Percentiles rank a stretch among this genome's conserved stretches.
These are phyloP conservation scores for Trichoderma pleuroti DNA, from an alignment of 2,329 filamentous ascomycete species.

Conservation along the genomic window DNA sequence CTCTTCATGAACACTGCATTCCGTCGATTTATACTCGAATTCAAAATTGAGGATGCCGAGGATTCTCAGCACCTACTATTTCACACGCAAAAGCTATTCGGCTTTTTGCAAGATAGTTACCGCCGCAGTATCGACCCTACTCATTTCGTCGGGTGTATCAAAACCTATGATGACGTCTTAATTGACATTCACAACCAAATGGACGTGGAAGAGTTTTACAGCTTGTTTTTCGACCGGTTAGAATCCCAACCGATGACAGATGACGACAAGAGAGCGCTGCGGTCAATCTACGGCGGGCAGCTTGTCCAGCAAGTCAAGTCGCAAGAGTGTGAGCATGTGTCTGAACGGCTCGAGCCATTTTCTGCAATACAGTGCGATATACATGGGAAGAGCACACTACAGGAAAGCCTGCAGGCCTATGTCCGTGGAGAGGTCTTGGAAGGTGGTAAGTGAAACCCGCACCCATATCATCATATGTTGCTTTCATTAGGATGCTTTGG, in stretches of 20 bases:
- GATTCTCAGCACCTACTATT: constrained; percentile 64
- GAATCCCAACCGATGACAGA: constrained; percentile 71
- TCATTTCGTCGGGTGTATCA: constrained; percentile 69
- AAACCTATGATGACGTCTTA: constrained; percentile 73
- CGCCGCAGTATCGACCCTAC: constrained; percentile 70
- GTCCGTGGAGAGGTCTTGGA: constrained; percentile 96
- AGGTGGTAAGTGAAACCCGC: constrained; percentile 56
- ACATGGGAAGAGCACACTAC: constrained; percentile 78
- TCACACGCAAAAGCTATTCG: constrained; percentile 79
- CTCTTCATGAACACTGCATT: constrained; percentile 94
- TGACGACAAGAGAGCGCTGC: constrained; percentile 68
- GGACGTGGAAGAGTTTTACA: constrained; percentile 98
- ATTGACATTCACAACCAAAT: constrained; percentile 91
- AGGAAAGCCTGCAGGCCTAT: constrained; percentile 90
- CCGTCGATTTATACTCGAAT: constrained; percentile 73
- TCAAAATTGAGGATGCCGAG: constrained; percentile 52
- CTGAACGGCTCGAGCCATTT: constrained; percentile 84
- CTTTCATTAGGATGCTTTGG: neutral
- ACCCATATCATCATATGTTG: neutral
- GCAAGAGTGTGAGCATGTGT: constrained; percentile 90
- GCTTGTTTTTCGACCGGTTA: constrained; percentile 85
- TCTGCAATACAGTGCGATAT: constrained; percentile 96
- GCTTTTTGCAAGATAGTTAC: constrained; percentile 78
- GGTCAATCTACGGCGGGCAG: constrained; percentile 85
- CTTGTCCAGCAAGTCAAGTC: constrained; percentile 94